Evolutionary conservation across 2,329 filamentous ascomycete species (phyloP), one percentile per base, ranked within the genome.

Genomic region (Cladosporium cucumerinum): DNA sequence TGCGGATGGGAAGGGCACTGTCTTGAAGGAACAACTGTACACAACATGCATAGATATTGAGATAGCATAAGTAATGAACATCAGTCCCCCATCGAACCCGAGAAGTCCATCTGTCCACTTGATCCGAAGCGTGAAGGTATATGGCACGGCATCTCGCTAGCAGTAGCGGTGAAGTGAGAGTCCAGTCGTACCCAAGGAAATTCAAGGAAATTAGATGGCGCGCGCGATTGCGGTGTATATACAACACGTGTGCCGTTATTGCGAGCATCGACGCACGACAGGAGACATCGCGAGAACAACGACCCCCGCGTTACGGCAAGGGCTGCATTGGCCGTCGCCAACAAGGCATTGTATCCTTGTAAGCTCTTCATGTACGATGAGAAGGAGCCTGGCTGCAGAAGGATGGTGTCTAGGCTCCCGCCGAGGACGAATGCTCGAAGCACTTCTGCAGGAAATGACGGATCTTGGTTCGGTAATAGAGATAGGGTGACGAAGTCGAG

Each of bases 1-100:
- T 16, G 18, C 6, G 30, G 34, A 23, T 11, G 55, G 55, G 18
- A 26, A 57, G n/a, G 55, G 32, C 32, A 32, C 34, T 28, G 21
- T 57, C 21, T 43, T 43, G n/a, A 57, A 57, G 34, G 55, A 57
- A 26, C 32, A 57, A 23, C n/a, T 57, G 8, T 57, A 57, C 32
- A 57, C 55, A n/a, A 57, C 55, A n/a, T 57, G 55, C 34, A 39
- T 57, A 57, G 55, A 57, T 57, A 57, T 57, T 16, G 32, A 57
- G 55, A 57, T 57, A 57, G 55, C 34, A 57, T 57, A 23, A 57
- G 34, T 28, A 57, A 57, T 57, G n/a, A 28, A 57, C 32, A 16
- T 26, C 32, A 43, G 36, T 57, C 55, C 18, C 26, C 51, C 51
- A 30, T 55, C 51, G 51, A 55, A 16, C 28, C 34, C 21, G 34